Percentiles rank a stretch among this genome's conserved stretches.
Evolutionary conservation across 495 filamentous ascomycete genomes (phyloP).

Genomic region (Penicillium silybi): DNA sequence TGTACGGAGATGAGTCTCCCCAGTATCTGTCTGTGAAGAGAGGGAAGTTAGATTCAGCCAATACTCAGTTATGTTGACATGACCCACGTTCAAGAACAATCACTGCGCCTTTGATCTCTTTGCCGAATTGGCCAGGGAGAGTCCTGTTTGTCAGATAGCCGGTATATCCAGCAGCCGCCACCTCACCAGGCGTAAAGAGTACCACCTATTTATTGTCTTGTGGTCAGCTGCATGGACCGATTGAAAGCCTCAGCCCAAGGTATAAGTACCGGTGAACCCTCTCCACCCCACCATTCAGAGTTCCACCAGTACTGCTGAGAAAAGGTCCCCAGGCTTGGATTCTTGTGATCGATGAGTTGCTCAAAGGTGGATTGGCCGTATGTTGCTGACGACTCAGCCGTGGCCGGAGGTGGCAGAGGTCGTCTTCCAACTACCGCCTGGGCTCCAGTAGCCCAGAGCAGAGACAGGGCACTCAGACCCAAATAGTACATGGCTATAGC

Average conservation of each 20-base stretch:
- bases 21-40: constrained; percentile 50
- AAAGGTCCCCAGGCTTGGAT: constrained; percentile 52
- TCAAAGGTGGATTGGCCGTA: constrained; percentile 36
- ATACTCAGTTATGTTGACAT: neutral
- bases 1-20: constrained; percentile 58
- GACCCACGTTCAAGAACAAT: constrained; percentile 54
- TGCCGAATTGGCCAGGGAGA: constrained; percentile 48
- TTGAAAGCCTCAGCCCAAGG: neutral
- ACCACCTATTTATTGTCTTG: constrained; percentile 33
- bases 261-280: constrained; percentile 48
- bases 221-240: constrained; percentile 6
- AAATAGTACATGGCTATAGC: neutral
- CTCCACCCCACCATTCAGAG: constrained; percentile 46
- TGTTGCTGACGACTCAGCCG: neutral
- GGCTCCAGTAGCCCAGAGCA: constrained; percentile 3
- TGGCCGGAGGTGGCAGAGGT: constrained; percentile 11
- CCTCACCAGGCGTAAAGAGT: constrained; percentile 58
- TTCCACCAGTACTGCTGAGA: constrained; percentile 51
- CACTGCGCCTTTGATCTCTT: constrained; percentile 53
- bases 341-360: constrained; percentile 52
- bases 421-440: constrained; percentile 7
- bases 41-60: neutral
- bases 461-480: neutral
- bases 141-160: constrained; percentile 49
- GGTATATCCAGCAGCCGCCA: constrained; percentile 40